These are phyloP conservation scores for Coleophoma cylindrospora DNA, from an alignment of 2,329 filamentous ascomycete species.

Conservation along the genomic window DNA sequence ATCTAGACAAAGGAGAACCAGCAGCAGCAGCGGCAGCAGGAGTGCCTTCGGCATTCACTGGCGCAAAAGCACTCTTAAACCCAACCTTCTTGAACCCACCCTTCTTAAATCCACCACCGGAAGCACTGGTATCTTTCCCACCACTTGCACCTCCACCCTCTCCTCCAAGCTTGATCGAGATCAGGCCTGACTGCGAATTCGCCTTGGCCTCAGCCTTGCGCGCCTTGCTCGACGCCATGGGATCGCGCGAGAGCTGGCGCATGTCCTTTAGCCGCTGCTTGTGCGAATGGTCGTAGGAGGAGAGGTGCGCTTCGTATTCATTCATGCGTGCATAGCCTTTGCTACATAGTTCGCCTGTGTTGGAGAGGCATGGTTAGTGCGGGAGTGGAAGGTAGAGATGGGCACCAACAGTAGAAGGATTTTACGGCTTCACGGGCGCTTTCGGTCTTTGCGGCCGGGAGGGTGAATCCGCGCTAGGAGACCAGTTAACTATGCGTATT, in stretches of 20 bases:
- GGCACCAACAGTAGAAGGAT: constrained; percentile 64
- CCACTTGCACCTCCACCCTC: constrained; percentile 20
- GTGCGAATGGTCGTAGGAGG: constrained; percentile 93
- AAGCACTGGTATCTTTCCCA: constrained; percentile 11
- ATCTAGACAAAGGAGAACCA: too few species aligned
- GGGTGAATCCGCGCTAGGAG: constrained; percentile 39
- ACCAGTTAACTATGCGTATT: constrained; percentile 1
- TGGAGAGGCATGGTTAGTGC: constrained; percentile 4
- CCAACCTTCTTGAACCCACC: constrained; percentile 77
- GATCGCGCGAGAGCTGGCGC: constrained; percentile 76
- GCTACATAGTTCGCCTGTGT: constrained; percentile 66
- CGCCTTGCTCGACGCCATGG: constrained; percentile 58
- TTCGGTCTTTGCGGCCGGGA: constrained; percentile 45
- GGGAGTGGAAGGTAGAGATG: background rate
- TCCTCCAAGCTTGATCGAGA: constrained; percentile 58
- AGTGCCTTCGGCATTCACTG: constrained; percentile 34
- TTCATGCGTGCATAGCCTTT: constrained; percentile 95
- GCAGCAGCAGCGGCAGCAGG: constrained; percentile 9
- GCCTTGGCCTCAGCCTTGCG: constrained; percentile 68
- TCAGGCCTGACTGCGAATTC: constrained; percentile 52
- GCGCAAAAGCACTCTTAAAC: constrained; percentile 71
- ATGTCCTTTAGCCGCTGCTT: constrained; percentile 85
- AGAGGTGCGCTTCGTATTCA: constrained; percentile 92
- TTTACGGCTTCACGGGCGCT: constrained; percentile 71
- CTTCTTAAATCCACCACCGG: constrained; percentile 52